A percentile compares a stretch with the other conserved stretches of the same genome.
These are phyloP conservation scores for Rhododendron kiyosumense DNA, from an alignment of 148 eudicot genomes.

Conservation along the genomic window DNA sequence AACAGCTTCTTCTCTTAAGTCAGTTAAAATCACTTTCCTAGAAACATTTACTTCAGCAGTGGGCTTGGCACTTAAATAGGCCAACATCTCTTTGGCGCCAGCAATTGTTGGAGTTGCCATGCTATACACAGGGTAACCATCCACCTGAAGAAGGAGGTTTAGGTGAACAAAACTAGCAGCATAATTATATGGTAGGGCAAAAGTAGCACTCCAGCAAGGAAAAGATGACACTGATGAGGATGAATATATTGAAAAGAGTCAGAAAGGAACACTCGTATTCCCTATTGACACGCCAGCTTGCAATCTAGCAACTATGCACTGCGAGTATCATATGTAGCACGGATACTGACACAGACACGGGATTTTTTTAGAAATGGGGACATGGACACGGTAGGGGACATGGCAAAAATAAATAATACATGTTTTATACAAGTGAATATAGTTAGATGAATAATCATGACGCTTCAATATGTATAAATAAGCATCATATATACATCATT, in stretches of 20 bases:
- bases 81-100: conserved; percentile 86
- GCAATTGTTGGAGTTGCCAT: conserved; percentile 91
- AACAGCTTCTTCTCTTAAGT: conserved; percentile 93
- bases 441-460: no score
- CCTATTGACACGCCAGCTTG: background rate
- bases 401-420: no score
- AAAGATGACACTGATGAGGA: conserved; percentile 9
- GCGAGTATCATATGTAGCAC: no score
- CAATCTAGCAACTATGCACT: background rate
- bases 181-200: background rate
- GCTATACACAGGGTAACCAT: conserved; percentile 87
- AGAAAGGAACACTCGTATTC: background rate
- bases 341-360: no score
- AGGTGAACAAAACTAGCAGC: background rate
- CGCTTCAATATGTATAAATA: no score
- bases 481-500: no score
- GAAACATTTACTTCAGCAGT: conserved; percentile 28
- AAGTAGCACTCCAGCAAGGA: background rate
- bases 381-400: no score
- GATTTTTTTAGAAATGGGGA: no score
- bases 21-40: conserved; percentile 67
- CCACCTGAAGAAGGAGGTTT: conserved; percentile 47
- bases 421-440: no score
- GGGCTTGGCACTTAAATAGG: conserved; percentile 65
- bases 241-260: background rate